Conservation (phyloP, 2,329 filamentous ascomycete genomes). For the Knufia petricola region DNA sequence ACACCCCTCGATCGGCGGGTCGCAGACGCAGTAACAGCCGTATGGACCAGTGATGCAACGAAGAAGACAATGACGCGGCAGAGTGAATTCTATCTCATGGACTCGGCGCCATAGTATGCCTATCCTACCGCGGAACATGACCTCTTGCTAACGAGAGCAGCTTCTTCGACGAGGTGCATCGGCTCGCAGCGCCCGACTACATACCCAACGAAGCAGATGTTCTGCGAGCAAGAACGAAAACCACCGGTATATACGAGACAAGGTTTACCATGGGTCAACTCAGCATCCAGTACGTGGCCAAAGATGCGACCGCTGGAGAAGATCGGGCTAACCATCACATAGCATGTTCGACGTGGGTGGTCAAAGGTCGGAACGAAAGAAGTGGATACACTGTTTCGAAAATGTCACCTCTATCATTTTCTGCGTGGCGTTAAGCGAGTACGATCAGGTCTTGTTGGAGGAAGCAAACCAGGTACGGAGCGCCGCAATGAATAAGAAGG, state of each 20-base stretch:
- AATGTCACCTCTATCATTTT: constrained; percentile 99
- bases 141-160: constrained; percentile 41
- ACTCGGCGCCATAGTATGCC: constrained; percentile 91
- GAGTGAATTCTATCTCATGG: constrained; percentile 98
- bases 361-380: constrained; percentile 94
- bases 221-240: constrained; percentile 90
- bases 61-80: constrained; percentile 80
- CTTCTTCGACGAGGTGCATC: constrained; percentile 86
- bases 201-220: constrained; percentile 92
- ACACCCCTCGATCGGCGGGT: constrained; percentile 72
- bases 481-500: not conserved
- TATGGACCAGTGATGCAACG: constrained; percentile 85
- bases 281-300: constrained; percentile 77
- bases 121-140: constrained; percentile 4
- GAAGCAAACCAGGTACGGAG: constrained; percentile 82
- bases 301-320: constrained; percentile 5
- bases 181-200: constrained; percentile 77
- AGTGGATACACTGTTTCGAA: constrained; percentile 99
- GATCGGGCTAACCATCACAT: constrained; percentile 24
- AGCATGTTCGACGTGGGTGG: constrained; percentile 99
- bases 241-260: constrained; percentile 97
- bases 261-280: constrained; percentile 97
- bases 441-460: constrained; percentile 92
- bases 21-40: constrained; percentile 68
- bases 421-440: constrained; percentile 94